Base-by-base conservation (phyloP, 2,329 filamentous ascomycete genomes). In the Monosporascus cannonballus region DNA sequence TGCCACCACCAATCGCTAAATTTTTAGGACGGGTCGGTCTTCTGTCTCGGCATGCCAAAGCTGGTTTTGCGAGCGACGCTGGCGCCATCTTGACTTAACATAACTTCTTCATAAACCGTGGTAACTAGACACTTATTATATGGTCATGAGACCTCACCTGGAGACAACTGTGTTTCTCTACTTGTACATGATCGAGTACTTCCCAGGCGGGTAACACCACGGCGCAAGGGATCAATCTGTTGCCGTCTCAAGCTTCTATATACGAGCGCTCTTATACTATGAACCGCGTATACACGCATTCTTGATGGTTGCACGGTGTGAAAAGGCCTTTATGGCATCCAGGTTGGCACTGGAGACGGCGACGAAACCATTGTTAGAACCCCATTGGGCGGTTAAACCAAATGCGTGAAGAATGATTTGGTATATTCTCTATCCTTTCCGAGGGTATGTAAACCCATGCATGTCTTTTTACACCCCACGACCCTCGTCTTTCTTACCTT, bases 341-440 rank as follows among this genome's bases (percentile, higher is more conserved):
- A 20, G 30, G 30, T 34, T 34, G 6, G 30, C 30, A 34, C 11
- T 34, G 11, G 30, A 34, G 30, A 34, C 30, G 30, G 11, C 30
- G 30, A 34, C 30, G 11, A 34, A 50, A 59, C 39, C 51, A 47
- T 50, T 37, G 18, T 39, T 36, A 42, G 30, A 34, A n/a, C 24
- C 24, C 30, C 49, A 49, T 52, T 51, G 51, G 58, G 52, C 45
- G 48, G 50, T 54, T 54, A 56, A 48, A 51, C 44, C 49, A 52
- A 46, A 51, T 56, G 56, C 47, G 51, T 55, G 57, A 66, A 69
- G 62, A 64, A 83, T 89, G 86, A 86, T 89, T 72, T 89, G 86
- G 86, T 89, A 87, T 74, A 72, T 91, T 49, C 74, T 91, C 59
- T 90, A 87, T 73, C 87, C 87, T 65, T 76, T 91, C 61, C 80